Conservation (phyloP, 2,329 filamentous ascomycete genomes). For the Cordyceps militaris region DNA sequence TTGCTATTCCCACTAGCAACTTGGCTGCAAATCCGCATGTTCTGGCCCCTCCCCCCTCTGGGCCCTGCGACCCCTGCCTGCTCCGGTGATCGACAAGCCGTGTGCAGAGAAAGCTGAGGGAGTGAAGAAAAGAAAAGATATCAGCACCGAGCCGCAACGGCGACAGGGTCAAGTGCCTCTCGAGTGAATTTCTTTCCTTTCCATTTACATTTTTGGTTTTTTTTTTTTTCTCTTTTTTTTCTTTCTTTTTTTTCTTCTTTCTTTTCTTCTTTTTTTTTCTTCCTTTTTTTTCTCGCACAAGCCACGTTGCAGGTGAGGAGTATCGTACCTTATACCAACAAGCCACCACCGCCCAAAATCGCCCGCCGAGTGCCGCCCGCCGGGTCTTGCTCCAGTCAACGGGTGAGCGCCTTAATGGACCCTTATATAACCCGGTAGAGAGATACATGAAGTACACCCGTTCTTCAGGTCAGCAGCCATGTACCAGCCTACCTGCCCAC, state of each 20-base stretch:
- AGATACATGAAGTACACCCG: background rate
- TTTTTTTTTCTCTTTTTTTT: background rate
- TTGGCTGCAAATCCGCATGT: background rate
- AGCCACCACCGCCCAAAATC: background rate
- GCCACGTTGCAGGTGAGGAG: too few species aligned
- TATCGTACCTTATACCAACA: background rate
- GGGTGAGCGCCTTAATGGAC: background rate
- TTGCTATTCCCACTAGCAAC: background rate
- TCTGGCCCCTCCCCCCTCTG: background rate
- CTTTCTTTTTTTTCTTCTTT: background rate
- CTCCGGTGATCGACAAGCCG: background rate
- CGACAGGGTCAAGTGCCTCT: too few species aligned
- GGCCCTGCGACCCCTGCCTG: background rate
- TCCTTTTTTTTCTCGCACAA: background rate
- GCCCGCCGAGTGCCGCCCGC: background rate
- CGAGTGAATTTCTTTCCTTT: too few species aligned
- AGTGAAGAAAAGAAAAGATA: too few species aligned
- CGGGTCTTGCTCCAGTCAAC: background rate
- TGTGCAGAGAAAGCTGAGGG: background rate
- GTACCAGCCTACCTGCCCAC: background rate
- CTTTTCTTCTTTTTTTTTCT: background rate
- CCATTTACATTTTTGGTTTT: background rate
- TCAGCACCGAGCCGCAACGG: background rate
- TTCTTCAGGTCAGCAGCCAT: background rate
- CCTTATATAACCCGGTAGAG: background rate